These are phyloP conservation scores for Xylariaceae sp. DNA, from an alignment of 2,329 filamentous ascomycete genomes.

Conservation along the genomic window DNA sequence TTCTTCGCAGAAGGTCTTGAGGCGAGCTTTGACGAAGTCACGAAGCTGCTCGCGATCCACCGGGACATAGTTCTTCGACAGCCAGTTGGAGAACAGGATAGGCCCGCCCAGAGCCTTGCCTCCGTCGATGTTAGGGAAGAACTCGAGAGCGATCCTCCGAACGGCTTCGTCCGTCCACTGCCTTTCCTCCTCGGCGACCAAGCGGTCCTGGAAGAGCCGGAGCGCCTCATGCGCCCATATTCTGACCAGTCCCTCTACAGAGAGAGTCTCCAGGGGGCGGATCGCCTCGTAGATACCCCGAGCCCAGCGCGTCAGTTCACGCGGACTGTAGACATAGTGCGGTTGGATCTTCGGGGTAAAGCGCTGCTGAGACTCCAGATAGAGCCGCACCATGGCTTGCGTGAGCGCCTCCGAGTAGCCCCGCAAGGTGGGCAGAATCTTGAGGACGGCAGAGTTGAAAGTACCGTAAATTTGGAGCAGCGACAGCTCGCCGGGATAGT, in stretches of 20 bases:
- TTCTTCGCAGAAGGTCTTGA: conserved; percentile 98
- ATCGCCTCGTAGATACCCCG: conserved; percentile 97
- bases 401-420: conserved; percentile 93
- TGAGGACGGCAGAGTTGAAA: conserved; percentile 92
- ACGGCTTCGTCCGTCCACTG: conserved; percentile 92
- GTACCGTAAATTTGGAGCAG: conserved; percentile 97
- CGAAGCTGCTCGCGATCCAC: conserved; percentile 92
- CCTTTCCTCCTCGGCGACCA: conserved; percentile 89
- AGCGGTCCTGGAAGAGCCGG: conserved; percentile 92
- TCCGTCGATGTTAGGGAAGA: conserved; percentile 94
- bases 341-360: conserved; percentile 97
- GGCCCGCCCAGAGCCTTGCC: conserved; percentile 82
- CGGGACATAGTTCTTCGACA: conserved; percentile 96
- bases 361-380: conserved; percentile 84
- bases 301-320: conserved; percentile 96
- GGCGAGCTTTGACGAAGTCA: conserved; percentile 93
- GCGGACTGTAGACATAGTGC: conserved; percentile 98
- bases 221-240: conserved; percentile 99
- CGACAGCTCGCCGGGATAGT: conserved; percentile 94
- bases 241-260: conserved; percentile 84
- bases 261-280: conserved; percentile 78
- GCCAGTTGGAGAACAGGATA: conserved; percentile 98
- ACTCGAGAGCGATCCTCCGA: conserved; percentile 76
- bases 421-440: conserved; percentile 90
- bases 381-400: conserved; percentile 95